These are phyloP conservation scores for Phialophora chinensis DNA, from an alignment of 2,329 filamentous ascomycete genomes.

Conservation along the genomic window DNA sequence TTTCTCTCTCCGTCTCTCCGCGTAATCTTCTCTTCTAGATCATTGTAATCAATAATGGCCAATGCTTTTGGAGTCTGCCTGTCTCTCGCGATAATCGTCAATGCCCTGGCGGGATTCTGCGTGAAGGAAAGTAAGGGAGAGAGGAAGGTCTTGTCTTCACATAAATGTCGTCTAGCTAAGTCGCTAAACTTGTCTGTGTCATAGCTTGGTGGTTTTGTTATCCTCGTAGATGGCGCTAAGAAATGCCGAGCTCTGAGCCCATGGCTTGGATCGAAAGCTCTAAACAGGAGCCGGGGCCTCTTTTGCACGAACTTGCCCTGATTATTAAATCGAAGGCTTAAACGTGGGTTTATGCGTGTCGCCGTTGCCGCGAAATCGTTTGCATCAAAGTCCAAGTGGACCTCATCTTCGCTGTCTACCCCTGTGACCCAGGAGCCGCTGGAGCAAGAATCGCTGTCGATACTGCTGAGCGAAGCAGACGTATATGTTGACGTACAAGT, in stretches of 20 bases:
- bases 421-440: neutral
- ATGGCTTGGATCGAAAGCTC: conserved; percentile 12
- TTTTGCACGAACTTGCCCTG: neutral
- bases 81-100: conserved; percentile 16
- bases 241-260: conserved; percentile 6
- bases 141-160: conserved; percentile 18
- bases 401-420: neutral
- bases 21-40: conserved; percentile 25
- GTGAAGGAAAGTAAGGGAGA: conserved; percentile 30
- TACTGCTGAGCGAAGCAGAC: neutral
- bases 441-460: conserved; percentile 10
- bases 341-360: neutral
- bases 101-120: conserved; percentile 12
- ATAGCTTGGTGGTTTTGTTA: conserved; percentile 10
- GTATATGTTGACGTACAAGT: neutral
- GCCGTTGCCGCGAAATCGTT: conserved; percentile 5
- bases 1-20: conserved; percentile 5
- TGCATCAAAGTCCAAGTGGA: neutral
- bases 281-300: conserved; percentile 12
- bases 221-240: neutral
- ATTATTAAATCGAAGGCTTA: conserved; percentile 7
- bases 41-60: conserved; percentile 27
- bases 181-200: conserved; percentile 14
- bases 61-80: conserved; percentile 6
- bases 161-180: conserved; percentile 19